Percentiles rank a stretch among this genome's conserved stretches.
Evolutionary conservation across 306 rosid genomes (phyloP).

Genomic region (Pterocarpus macrocarpus): DNA sequence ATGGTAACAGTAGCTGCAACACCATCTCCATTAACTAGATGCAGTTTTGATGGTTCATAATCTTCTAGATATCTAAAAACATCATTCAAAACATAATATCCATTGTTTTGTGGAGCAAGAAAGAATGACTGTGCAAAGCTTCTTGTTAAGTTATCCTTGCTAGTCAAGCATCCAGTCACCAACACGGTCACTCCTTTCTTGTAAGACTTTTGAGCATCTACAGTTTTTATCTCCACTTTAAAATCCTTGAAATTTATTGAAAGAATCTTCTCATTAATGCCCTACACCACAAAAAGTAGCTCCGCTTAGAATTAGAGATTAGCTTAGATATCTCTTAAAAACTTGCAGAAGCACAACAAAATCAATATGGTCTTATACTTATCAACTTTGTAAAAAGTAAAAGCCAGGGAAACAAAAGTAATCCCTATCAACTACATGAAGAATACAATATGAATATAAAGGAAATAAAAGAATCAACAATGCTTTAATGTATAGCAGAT

Average conservation of each 20-base stretch:
- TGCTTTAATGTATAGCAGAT: constrained; percentile 11
- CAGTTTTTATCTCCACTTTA: constrained; percentile 80
- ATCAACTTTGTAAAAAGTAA: background rate
- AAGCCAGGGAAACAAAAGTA: constrained; percentile 10
- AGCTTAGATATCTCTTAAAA: background rate
- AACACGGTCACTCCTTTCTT: constrained; percentile 75
- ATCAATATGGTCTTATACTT: constrained; percentile 24
- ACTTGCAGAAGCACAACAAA: constrained; percentile 30
- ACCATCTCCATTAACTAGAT: constrained; percentile 55
- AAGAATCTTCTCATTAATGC: constrained; percentile 76
- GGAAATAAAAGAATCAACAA: background rate
- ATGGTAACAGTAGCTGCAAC: constrained; percentile 45
- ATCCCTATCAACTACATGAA: constrained; percentile 3
- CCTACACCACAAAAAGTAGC: constrained; percentile 55
- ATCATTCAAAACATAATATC: constrained; percentile 81
- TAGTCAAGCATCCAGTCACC: constrained; percentile 82
- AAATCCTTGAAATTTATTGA: constrained; percentile 68
- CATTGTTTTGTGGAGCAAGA: constrained; percentile 86
- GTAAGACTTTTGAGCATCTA: constrained; percentile 78
- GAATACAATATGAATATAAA: background rate
- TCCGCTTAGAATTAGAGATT: constrained; percentile 33
- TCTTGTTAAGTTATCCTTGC: constrained; percentile 76
- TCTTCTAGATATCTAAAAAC: constrained; percentile 79
- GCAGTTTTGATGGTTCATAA: constrained; percentile 51
- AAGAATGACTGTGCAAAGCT: constrained; percentile 78